Evolutionary conservation across 2,329 filamentous ascomycete species (phyloP), one percentile per base, ranked within the genome.

Genomic region (Fusarium sambucinum): DNA sequence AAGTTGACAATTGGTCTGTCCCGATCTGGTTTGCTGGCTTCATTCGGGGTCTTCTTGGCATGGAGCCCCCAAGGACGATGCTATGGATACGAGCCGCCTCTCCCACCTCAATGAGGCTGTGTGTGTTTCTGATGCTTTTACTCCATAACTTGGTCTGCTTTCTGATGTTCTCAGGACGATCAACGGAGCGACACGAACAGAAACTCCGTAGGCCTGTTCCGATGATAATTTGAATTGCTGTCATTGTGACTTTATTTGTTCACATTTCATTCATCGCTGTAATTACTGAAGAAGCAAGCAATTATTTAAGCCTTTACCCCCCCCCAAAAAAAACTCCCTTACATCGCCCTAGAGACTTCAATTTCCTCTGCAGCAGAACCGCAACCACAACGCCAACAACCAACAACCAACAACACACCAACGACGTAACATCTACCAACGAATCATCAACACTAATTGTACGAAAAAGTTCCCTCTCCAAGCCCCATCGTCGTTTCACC

Each of bases 341-440:
- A 48, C 67, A 56, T 51, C 44, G 19, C 42, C 38, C 51, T 54
- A 27, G 60, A 44, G 63, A 52, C 40, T 46, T 32, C 54, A 65
- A 69, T 69, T 69, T 69, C 66, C 61, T 51, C 25, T 33, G 51
- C 45, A 53, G 60, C 32, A 30, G 27, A 44, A 19, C 51, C 50
- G 47, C 12, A 63, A 44, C 51, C 59, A 56, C 21, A 63, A 48
- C 42, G 17, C 21, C 8, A 56, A 35, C 13, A 29, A 21, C n/a
- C n/a, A n/a, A 27, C 46, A n/a, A 46, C 17, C 10, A 35, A 40
- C 27, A 23, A 25, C 27, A 25, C 21, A 46, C 17, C 10, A 35
- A 40, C 27, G 29, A 25, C 27, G 21, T 25, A 50, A 14, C 32
- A 45, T 17, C 23, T 37, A 10, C 6, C 16, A n/a, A 37, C 37